Conservation (phyloP, 805 yeast species). For the Lipomyces sp. region DNA sequence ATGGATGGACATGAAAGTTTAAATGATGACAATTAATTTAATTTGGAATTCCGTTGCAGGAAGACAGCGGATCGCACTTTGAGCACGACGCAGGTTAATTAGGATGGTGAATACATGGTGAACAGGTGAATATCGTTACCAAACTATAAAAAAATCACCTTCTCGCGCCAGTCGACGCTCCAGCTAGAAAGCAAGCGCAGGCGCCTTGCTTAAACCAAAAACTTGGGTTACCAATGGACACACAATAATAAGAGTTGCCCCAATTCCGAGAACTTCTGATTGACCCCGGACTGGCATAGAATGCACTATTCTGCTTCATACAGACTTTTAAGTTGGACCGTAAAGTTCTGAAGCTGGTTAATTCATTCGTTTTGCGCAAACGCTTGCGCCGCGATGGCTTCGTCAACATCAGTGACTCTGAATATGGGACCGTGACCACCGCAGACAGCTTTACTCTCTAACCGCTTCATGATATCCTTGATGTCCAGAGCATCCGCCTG, state of each 20-base stretch:
- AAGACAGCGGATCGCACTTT: too few species aligned
- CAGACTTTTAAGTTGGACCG: neutral
- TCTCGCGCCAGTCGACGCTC: too few species aligned
- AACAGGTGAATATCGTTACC: too few species aligned
- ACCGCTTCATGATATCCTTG: slow-evolving; percentile 7
- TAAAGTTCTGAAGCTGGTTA: neutral
- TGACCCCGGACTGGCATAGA: too few species aligned
- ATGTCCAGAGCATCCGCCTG: slow-evolving; percentile 18
- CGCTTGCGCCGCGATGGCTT: slow-evolving; percentile 12
- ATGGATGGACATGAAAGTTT: neutral
- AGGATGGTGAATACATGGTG: too few species aligned
- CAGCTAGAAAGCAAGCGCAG: too few species aligned
- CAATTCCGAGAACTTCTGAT: neutral
- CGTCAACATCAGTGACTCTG: slow-evolving; percentile 20
- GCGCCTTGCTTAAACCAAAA: too few species aligned
- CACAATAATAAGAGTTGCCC: neutral
- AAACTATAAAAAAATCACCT: too few species aligned
- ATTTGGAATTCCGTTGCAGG: neutral
- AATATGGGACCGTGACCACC: slow-evolving; percentile 31
- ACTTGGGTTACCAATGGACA: neutral
- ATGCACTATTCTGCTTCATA: neutral
- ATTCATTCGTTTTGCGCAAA: neutral
- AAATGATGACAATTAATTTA: neutral
- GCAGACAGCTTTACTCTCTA: slow-evolving; percentile 23
- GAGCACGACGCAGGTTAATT: too few species aligned